These are phyloP conservation scores for Aurifilum marmelostoma DNA, from an alignment of 2,329 filamentous ascomycete genomes.

Conservation along the genomic window DNA sequence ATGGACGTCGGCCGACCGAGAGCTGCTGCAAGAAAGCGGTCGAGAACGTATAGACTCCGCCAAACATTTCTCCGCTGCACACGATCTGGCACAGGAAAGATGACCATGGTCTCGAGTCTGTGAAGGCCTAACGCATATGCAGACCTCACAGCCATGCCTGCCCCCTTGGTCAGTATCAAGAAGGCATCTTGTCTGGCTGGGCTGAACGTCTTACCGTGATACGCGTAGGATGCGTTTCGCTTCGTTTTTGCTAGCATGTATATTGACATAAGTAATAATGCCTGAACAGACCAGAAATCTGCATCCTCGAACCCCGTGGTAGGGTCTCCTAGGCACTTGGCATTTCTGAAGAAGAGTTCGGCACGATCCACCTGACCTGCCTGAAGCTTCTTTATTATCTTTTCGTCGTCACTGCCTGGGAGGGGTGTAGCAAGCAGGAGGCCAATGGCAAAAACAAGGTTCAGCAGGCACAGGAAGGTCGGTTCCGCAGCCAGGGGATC, in stretches of 20 bases:
- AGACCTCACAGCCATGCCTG: constrained; percentile 66
- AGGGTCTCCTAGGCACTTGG: constrained; percentile 53
- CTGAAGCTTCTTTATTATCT: constrained; percentile 53
- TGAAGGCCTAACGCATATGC: constrained; percentile 67
- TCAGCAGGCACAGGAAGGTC: constrained; percentile 61
- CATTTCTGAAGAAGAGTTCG: constrained; percentile 66
- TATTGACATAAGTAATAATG: constrained; percentile 64
- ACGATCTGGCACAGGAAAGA: constrained; percentile 53
- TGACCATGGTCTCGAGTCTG: constrained; percentile 59
- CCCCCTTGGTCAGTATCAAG: constrained; percentile 3
- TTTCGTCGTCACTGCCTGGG: constrained; percentile 52
- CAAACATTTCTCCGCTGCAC: constrained; percentile 60
- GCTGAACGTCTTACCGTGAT: constrained; percentile 54
- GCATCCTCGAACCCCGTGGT: constrained; percentile 60
- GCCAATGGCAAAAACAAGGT: constrained; percentile 66
- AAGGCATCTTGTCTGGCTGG: too few relatives aligned
- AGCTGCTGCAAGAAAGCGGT: constrained; percentile 64
- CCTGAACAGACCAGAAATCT: constrained; percentile 68
- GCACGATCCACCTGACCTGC: constrained; percentile 54
- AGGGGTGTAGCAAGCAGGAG: constrained; percentile 59
- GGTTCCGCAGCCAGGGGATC: constrained; percentile 54
- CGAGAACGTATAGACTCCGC: constrained; percentile 67
- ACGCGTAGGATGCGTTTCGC: constrained; percentile 65
- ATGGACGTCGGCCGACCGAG: constrained; percentile 66
- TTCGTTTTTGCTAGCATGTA: constrained; percentile 66